Conservation (phyloP, 208 protist genomes). For the Leishmania tarentolae region DNA sequence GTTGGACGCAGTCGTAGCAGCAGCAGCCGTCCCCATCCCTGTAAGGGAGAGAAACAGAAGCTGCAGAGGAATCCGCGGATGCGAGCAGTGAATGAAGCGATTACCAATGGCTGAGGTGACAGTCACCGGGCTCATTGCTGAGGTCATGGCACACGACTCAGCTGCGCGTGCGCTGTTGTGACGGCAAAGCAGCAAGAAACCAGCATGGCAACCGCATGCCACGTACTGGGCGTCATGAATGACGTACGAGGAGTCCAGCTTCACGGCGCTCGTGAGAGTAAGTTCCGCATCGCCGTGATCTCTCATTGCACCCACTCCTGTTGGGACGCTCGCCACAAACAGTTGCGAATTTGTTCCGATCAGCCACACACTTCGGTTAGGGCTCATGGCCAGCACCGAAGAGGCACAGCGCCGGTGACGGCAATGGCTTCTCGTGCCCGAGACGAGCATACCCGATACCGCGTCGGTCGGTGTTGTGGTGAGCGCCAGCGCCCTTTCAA, state of each 20-base stretch:
- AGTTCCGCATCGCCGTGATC: background rate
- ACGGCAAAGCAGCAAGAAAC: slow-evolving; percentile 29
- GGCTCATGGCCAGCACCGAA: slow-evolving; percentile 17
- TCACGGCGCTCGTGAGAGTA: background rate
- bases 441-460: background rate
- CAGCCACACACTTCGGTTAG: slow-evolving; percentile 32
- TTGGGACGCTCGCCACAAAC: slow-evolving; percentile 15
- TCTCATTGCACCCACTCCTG: background rate
- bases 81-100: slow-evolving; percentile 16
- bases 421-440: background rate
- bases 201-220: slow-evolving; percentile 9
- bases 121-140: background rate
- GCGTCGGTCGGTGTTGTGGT: background rate
- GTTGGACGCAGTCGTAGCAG: background rate
- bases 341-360: slow-evolving; percentile 6
- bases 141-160: background rate
- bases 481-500: slow-evolving; percentile 10
- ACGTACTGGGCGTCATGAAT: slow-evolving; percentile 32
- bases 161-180: background rate
- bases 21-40: background rate
- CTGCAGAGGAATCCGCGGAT: background rate
- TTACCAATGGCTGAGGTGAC: background rate
- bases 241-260: background rate
- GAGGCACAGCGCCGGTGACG: slow-evolving; percentile 4
- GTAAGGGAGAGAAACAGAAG: slow-evolving; percentile 31